phyloP scores from a whole-genome alignment of 805 yeast genomes.

The Ogataea nonfermentans region DNA sequence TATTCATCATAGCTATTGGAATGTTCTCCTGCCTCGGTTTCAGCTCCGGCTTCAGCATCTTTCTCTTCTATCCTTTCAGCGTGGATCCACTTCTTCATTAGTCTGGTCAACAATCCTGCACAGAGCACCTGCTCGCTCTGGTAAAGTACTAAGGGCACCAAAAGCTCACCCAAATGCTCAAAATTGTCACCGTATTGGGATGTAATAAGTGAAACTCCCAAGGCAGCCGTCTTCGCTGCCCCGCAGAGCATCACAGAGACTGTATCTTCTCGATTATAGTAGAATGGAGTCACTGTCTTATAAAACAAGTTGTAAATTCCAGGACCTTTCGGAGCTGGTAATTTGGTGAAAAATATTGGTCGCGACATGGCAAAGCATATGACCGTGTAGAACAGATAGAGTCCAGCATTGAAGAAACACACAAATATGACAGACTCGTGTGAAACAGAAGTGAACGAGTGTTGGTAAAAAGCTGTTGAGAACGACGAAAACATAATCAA shows the following conservation, averaged over 20 bases:
- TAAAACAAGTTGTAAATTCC: slow-evolving; percentile 45
- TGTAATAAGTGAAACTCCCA: slow-evolving; percentile 81
- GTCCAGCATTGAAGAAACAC: slow-evolving; percentile 79
- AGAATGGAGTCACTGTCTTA: slow-evolving; percentile 57
- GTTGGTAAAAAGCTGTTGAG: slow-evolving; percentile 81
- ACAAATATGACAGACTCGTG: slow-evolving; percentile 67
- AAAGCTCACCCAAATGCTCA: slow-evolving; percentile 61
- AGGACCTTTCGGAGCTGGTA: slow-evolving; percentile 49
- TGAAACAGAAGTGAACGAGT: slow-evolving; percentile 58
- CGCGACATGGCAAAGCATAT: slow-evolving; percentile 61
- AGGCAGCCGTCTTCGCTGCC: slow-evolving; percentile 90
- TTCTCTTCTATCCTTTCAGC: slow-evolving; percentile 23
- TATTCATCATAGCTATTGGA: no score
- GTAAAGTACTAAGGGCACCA: slow-evolving; percentile 81
- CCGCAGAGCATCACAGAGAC: slow-evolving; percentile 84
- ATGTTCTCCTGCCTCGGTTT: no score
- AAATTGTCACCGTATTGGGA: slow-evolving; percentile 58
- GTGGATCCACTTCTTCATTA: slow-evolving; percentile 69
- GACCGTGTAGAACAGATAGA: slow-evolving; percentile 72
- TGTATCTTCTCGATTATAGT: slow-evolving; percentile 67
- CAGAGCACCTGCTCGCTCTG: slow-evolving; percentile 85
- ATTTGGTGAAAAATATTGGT: slow-evolving; percentile 45
- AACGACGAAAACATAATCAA: slow-evolving; percentile 61
- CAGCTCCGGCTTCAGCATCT: not conserved
- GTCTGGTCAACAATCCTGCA: slow-evolving; percentile 67